Evolutionary conservation across 495 filamentous ascomycete species (phyloP), one percentile per base, ranked within the genome.

Genomic region (Penicillium flavigenum): DNA sequence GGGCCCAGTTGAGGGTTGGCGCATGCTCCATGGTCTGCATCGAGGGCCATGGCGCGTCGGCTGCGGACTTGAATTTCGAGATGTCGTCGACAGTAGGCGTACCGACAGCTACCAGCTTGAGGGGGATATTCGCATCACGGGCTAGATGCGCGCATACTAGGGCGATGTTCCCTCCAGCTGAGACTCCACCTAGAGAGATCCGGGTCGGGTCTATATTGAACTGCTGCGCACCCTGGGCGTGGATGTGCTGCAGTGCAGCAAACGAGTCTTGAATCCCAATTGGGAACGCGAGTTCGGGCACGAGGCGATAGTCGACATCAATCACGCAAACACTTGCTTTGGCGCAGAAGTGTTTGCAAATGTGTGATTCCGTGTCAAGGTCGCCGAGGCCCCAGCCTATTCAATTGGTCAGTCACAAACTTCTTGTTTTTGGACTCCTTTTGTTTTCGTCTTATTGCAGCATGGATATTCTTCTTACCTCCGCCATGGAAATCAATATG

Each of bases 301-400:
- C 76, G 5, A 76, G 73, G n/a, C 79, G 75, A 57, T 82, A 82
- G 32, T 73, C 72, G n/a, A 82, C 74, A 49, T 82, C 80, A 24
- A 82, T 77, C 17, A 78, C 64, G 52, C 77, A 80, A 1, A 80
- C 62, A 20, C 71, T 57, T 0, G 72, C 72, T 32, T 81, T 68
- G 38, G 56, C 63, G 45, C 58, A 57, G 32, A 70, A 59, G 52
- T 70, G 67, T 51, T 68, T 68, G 63, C 65, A 70, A 42, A 70
- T 70, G 52, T 70, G 67, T 0, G 67, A 51, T 61, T 70, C 80
- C 0, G 72, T 71, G 16, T 63, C 63, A 36, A 82, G 61, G 52
- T 80, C 76, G 1, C 80, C 80, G 11, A 81, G 56, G 3, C 76
- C 78, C 59, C 78, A 82, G 0, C 80, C 79, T 54, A 66, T 70